phyloP scores from a whole-genome alignment of 192 early-diverging fungal species.

The Coemansia sp. region DNA sequence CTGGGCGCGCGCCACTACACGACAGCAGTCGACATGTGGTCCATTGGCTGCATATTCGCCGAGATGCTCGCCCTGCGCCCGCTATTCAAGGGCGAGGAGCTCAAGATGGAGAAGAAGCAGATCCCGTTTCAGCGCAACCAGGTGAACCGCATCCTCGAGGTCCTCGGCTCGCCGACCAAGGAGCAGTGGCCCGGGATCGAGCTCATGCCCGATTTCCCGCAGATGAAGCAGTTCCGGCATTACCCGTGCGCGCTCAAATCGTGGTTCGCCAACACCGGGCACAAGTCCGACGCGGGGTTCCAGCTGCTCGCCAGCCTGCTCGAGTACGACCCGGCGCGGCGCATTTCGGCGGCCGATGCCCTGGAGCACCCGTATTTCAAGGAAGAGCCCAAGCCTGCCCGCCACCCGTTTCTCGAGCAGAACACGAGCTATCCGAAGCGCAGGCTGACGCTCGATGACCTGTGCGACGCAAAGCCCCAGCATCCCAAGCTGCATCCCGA shows the following conservation, averaged over 20 bases:
- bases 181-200: conserved; percentile 76
- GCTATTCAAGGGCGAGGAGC: conserved; percentile 90
- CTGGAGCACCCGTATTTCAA: conserved; percentile 79
- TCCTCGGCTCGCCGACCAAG: conserved; percentile 84
- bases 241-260: conserved; percentile 51
- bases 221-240: conserved; percentile 61
- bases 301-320: conserved; percentile 73
- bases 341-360: conserved; percentile 77
- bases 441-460: conserved; percentile 44
- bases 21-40: conserved; percentile 72
- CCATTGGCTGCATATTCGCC: conserved; percentile 93
- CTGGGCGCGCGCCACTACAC: conserved; percentile 88
- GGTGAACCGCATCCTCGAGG: conserved; percentile 76
- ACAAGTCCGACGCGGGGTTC: conserved; percentile 60
- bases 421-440: conserved; percentile 51
- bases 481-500: conserved; percentile 20
- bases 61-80: conserved; percentile 82
- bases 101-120: conserved; percentile 80
- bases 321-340: conserved; percentile 74
- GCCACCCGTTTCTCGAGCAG: conserved; percentile 50
- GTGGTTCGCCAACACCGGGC: conserved; percentile 39
- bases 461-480: conserved; percentile 44
- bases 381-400: conserved; percentile 57
- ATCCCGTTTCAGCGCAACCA: conserved; percentile 87
- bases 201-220: conserved; percentile 65